Percentiles rank a stretch among this genome's conserved stretches.
Conservation (phyloP, 176 grass and related monocot genomes). For the Oryza glumipatula region DNA sequence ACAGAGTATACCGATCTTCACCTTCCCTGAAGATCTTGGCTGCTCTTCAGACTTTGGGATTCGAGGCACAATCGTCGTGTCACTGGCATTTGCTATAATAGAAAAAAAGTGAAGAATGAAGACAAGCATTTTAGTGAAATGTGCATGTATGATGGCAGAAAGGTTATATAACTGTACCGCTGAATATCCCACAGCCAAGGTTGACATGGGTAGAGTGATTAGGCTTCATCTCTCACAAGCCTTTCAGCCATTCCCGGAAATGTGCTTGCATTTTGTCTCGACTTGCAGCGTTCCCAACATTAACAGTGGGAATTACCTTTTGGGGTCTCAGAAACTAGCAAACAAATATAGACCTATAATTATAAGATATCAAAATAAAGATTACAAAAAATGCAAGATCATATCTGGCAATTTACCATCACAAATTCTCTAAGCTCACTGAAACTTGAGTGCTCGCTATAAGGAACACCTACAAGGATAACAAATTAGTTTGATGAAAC, state of each 20-base stretch:
- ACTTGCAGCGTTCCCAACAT: constrained; percentile 50
- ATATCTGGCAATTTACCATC: constrained; percentile 50
- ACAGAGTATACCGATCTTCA: not conserved
- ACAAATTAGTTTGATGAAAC: constrained; percentile 40
- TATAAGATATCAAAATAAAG: constrained; percentile 27
- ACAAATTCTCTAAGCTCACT: constrained; percentile 71
- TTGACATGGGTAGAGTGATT: not conserved
- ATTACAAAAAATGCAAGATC: constrained; percentile 8
- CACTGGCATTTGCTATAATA: constrained; percentile 5
- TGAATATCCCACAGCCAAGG: constrained; percentile 1
- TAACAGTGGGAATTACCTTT: constrained; percentile 65
- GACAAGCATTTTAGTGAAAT: not conserved
- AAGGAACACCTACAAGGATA: constrained; percentile 71
- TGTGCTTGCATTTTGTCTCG: constrained; percentile 67
- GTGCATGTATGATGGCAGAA: not conserved
- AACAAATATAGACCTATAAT: constrained; percentile 21
- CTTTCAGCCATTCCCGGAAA: constrained; percentile 61
- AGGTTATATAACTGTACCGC: not conserved
- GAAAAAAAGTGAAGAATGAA: constrained; percentile 18
- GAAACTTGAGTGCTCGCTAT: constrained; percentile 86
- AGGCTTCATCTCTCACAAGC: constrained; percentile 30
- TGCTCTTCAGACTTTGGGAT: not conserved
- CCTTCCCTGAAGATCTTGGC: constrained; percentile 3
- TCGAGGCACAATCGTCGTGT: not conserved
- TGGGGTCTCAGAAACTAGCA: constrained; percentile 58